These are phyloP conservation scores for Butyriboletus loyo DNA, from an alignment of 768 basidiomycete species.

Conservation along the genomic window DNA sequence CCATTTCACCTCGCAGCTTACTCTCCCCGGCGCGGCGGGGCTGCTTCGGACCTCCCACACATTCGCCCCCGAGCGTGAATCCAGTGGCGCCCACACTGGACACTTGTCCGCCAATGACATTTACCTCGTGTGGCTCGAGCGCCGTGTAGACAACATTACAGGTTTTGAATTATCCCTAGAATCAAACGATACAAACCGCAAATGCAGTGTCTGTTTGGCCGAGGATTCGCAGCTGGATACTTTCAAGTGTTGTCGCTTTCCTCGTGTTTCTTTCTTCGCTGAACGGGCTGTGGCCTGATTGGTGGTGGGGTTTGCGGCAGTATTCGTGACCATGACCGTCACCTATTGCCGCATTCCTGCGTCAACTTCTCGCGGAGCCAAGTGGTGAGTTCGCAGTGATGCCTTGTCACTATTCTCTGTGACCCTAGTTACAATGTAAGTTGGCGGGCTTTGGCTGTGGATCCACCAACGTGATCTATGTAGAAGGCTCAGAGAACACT, in stretches of 20 bases:
- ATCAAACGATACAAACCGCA: constrained; percentile 15
- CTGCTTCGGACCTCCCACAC: too few relatives aligned
- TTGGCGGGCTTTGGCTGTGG: background rate
- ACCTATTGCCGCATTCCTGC: constrained; percentile 11
- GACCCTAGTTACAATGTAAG: background rate
- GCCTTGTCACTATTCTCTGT: background rate
- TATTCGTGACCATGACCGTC: constrained; percentile 5
- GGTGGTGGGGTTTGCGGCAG: background rate
- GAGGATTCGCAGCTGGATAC: constrained; percentile 16
- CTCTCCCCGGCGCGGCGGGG: too few relatives aligned
- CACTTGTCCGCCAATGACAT: constrained; percentile 53
- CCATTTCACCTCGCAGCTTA: too few relatives aligned
- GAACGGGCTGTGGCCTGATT: background rate
- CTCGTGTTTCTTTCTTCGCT: background rate
- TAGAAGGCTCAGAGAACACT: background rate
- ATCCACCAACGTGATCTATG: background rate
- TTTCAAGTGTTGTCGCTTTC: background rate
- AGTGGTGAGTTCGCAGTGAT: background rate
- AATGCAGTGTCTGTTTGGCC: constrained; percentile 42
- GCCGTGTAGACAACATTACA: constrained; percentile 40
- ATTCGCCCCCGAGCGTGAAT: constrained; percentile 54
- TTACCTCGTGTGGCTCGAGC: constrained; percentile 46
- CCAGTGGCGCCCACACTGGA: constrained; percentile 59
- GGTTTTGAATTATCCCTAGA: background rate
- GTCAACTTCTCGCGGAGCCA: constrained; percentile 7